These are phyloP conservation scores for Withania somnifera DNA, from an alignment of 305 asterid species.

Conservation along the genomic window DNA sequence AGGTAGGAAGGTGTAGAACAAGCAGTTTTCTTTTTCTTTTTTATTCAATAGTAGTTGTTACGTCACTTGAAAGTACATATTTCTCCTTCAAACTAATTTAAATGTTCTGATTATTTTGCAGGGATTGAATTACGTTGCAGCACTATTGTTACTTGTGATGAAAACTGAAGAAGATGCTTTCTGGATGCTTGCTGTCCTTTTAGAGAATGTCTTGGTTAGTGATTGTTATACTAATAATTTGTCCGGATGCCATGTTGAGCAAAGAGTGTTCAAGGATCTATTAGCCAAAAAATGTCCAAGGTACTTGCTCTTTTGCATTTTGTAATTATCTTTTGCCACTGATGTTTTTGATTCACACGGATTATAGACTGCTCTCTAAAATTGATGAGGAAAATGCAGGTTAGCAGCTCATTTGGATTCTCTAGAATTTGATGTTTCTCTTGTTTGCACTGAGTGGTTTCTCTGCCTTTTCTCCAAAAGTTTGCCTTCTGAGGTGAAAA, in stretches of 20 bases:
- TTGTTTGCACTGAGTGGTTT: slow-evolving; percentile 98
- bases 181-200: slow-evolving; percentile 97
- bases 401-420: slow-evolving; percentile 79
- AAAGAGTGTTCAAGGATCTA: slow-evolving; percentile 85
- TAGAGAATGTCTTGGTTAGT: slow-evolving; percentile 76
- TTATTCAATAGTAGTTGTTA: neutral
- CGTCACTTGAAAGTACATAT: neutral
- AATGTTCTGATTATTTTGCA: slow-evolving; percentile 18
- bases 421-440: slow-evolving; percentile 91
- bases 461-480: slow-evolving; percentile 92
- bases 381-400: slow-evolving; percentile 35
- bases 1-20: neutral
- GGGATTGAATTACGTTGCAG: slow-evolving; percentile 96
- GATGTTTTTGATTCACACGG: neutral
- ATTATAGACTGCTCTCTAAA: neutral
- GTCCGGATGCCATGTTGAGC: slow-evolving; percentile 97
- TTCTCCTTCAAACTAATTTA: neutral
- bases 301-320: slow-evolving; percentile 22
- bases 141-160: slow-evolving; percentile 85
- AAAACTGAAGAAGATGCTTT: slow-evolving; percentile 98
- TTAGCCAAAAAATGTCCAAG: slow-evolving; percentile 82
- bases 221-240: slow-evolving; percentile 86
- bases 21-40: neutral
- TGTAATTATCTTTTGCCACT: neutral
- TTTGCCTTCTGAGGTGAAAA: slow-evolving; percentile 83